Base-by-base conservation (phyloP, 73 alveolate genomes). In the Breviolum minutum region DNA sequence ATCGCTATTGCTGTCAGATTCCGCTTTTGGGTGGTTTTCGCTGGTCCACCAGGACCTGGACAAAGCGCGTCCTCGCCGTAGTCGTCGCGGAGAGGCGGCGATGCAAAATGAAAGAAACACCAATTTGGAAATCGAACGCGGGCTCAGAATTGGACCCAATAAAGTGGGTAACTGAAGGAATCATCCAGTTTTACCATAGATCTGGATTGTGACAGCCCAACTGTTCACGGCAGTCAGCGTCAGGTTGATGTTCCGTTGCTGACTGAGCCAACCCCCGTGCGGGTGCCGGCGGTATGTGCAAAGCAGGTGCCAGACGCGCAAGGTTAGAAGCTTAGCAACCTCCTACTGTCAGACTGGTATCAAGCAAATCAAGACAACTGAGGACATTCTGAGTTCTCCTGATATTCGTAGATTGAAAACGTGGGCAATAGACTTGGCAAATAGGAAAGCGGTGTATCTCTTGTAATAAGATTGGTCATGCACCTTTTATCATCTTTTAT, bases 41-140 rank as follows among this genome's bases (percentile, higher is more conserved):
- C 77, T 48, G 87, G 87, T 6, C n/a, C 30, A 12, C 13, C 48
- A 48, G 69, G 66, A 40, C 90, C 69, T 40, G 16, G 90, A 40
- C 64, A 27, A 79, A 22, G 77, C 17, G 54, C 90, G 69, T 17
- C 90, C 69, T 40, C 90, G 90, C 70, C 90, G 90, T 69, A 81
- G 90, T 69, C 66, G 90, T 29, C 90, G 90, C 14, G 90, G 90
- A 81, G 90, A 81, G 60, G 90, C 71, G 13, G 24, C 77, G 77
- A 22, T 22, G 77, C n/a, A 17, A 66, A 17, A 17, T 22, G n/a
- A 68, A 68, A 68, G 17, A 22, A 22, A 68, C 77, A 68, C 77
- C n/a, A 17, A 2, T 2, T 17, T 17, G 74, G 17, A 68, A 0
- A 68, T 68, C 77, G 4, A 17, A 68, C 4, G 17, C 17, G 74